Percentiles rank a stretch among this genome's conserved stretches.
Conservation (phyloP, 306 rosid species). For the Gynostemma pentaphyllum region DNA sequence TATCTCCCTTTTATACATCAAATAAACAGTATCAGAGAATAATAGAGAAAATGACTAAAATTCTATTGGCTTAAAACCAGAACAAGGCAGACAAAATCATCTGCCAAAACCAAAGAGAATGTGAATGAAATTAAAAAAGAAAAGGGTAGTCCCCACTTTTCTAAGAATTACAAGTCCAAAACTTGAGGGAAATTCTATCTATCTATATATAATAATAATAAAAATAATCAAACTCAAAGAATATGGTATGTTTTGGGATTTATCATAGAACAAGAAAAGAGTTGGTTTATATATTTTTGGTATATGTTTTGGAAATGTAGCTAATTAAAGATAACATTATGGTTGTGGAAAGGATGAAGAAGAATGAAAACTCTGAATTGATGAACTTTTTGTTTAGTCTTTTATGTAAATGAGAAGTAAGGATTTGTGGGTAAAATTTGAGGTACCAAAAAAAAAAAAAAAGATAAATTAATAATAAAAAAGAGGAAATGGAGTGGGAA, state of each 20-base stretch:
- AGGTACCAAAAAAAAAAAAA: background rate
- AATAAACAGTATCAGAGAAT: background rate
- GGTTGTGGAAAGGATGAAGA: background rate
- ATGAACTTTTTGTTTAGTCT: conserved; percentile 1
- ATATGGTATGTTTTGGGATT: conserved; percentile 5
- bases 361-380: conserved; percentile 7
- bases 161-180: conserved; percentile 5
- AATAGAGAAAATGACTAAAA: background rate
- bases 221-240: background rate
- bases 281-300: background rate
- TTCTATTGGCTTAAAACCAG: background rate
- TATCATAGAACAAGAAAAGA: conserved; percentile 3
- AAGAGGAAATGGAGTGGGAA: background rate
- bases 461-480: background rate
- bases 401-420: background rate
- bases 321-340: background rate
- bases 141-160: conserved; percentile 1
- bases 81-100: background rate
- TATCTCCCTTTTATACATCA: no score
- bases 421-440: no score
- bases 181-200: background rate
- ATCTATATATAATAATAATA: no score
- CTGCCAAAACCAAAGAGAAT: background rate
- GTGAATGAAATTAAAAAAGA: background rate
- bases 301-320: background rate